phyloP scores from a whole-genome alignment of 2,329 filamentous ascomycete genomes.

The Xylaria multiplex region DNA sequence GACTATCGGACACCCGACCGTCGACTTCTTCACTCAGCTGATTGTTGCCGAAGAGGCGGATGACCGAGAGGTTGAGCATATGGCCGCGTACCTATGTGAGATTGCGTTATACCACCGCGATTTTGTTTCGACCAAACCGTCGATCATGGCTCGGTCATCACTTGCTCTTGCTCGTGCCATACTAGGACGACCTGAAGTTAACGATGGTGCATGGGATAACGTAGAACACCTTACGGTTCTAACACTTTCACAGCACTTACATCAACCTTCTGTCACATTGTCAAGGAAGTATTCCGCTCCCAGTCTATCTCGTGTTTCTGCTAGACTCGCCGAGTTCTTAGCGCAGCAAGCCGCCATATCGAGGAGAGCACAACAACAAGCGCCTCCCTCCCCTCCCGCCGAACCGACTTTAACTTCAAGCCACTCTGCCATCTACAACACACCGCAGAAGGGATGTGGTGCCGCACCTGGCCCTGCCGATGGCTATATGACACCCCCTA shows the following conservation, averaged over 20 bases:
- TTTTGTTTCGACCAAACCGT: conserved; percentile 92
- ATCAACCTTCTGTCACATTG: conserved; percentile 67
- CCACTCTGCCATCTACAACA: conserved; percentile 74
- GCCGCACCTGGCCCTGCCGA: conserved; percentile 70
- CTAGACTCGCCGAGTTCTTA: conserved; percentile 67
- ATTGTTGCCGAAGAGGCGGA: conserved; percentile 81
- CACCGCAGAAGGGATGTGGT: conserved; percentile 79
- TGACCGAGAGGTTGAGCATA: conserved; percentile 90
- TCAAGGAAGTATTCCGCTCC: conserved; percentile 69
- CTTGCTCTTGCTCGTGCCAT: conserved; percentile 88
- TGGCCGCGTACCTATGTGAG: conserved; percentile 94
- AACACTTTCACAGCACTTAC: conserved; percentile 67
- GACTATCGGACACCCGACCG: conserved; percentile 94
- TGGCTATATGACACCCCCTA: conserved; percentile 85
- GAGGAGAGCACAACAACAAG: conserved; percentile 54
- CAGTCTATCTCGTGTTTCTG: conserved; percentile 63
- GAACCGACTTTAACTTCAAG: conserved; percentile 62
- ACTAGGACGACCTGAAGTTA: conserved; percentile 79
- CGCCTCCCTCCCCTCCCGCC: conserved; percentile 69
- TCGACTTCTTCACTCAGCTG: conserved; percentile 91
- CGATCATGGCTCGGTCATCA: conserved; percentile 87
- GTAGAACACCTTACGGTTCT: conserved; percentile 74
- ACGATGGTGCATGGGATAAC: conserved; percentile 79
- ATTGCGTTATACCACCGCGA: conserved; percentile 96
- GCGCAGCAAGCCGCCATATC: conserved; percentile 67